phyloP scores from a whole-genome alignment of 2,329 filamentous ascomycete species.

The Pestalotiopsis fici region DNA sequence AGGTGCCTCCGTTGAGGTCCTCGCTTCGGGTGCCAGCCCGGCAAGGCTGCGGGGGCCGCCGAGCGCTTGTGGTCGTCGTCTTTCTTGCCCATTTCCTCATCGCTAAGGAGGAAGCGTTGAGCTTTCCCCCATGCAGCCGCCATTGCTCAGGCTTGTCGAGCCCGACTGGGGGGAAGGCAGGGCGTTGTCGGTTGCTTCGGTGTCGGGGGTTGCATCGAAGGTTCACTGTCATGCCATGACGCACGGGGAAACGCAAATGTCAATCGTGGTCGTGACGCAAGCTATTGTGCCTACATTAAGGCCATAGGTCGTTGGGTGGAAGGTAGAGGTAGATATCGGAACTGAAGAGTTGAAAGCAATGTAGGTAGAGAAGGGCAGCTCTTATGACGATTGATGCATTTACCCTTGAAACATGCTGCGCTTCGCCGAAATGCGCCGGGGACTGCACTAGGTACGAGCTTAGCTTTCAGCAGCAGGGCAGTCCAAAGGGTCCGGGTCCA shows the following conservation, averaged over 20 bases:
- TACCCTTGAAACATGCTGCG: not conserved
- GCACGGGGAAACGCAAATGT: not conserved
- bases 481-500: not conserved
- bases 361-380: too few relatives aligned
- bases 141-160: conserved; percentile 7
- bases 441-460: not conserved
- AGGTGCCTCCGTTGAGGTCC: conserved; percentile 52
- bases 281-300: not conserved
- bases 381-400: not conserved
- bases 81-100: conserved; percentile 62
- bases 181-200: not conserved
- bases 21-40: conserved; percentile 43
- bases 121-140: conserved; percentile 37
- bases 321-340: not conserved
- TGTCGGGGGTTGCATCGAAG: not conserved
- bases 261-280: not conserved
- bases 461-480: not conserved
- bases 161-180: not conserved
- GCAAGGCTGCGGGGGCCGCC: conserved; percentile 26
- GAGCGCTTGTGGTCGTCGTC: conserved; percentile 53
- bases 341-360: not conserved
- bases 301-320: not conserved
- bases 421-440: not conserved
- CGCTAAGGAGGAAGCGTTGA: conserved; percentile 47
- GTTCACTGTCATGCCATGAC: not conserved